Percentiles rank a stretch among this genome's conserved stretches.
Conservation (phyloP, 306 rosid species). For the Fragaria nilgerrensis region DNA sequence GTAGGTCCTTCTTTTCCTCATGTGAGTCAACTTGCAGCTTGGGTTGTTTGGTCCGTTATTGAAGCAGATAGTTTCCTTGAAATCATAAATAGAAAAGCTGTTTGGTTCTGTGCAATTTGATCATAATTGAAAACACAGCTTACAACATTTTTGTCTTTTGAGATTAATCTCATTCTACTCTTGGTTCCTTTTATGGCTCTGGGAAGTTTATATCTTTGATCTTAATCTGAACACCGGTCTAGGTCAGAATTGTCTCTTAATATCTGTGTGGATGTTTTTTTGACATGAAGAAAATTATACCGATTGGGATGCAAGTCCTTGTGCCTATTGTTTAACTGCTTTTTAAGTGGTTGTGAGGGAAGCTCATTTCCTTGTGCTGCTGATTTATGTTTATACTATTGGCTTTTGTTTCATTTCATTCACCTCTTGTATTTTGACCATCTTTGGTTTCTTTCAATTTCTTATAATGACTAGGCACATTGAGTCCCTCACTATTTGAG, state of each 20-base stretch:
- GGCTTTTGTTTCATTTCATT: not conserved
- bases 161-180: not conserved
- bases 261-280: not conserved
- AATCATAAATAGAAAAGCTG: constrained; percentile 3
- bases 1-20: constrained; percentile 13
- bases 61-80: constrained; percentile 6
- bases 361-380: constrained; percentile 4
- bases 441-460: constrained; percentile 10
- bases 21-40: constrained; percentile 6
- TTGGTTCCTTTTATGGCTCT: constrained; percentile 8
- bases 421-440: constrained; percentile 19
- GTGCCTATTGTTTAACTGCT: constrained; percentile 5
- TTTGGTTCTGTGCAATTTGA: not conserved
- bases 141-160: not conserved
- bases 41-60: constrained; percentile 16
- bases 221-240: not conserved
- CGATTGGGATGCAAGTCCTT: constrained; percentile 2
- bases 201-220: not conserved
- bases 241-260: not conserved
- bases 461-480: constrained; percentile 48
- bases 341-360: constrained; percentile 13
- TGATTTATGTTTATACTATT: constrained; percentile 16
- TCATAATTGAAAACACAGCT: not conserved
- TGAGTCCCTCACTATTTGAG: constrained; percentile 95
- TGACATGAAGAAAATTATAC: not conserved